Conservation (phyloP, 2,329 filamentous ascomycete genomes). For the Talaromyces sp. region DNA sequence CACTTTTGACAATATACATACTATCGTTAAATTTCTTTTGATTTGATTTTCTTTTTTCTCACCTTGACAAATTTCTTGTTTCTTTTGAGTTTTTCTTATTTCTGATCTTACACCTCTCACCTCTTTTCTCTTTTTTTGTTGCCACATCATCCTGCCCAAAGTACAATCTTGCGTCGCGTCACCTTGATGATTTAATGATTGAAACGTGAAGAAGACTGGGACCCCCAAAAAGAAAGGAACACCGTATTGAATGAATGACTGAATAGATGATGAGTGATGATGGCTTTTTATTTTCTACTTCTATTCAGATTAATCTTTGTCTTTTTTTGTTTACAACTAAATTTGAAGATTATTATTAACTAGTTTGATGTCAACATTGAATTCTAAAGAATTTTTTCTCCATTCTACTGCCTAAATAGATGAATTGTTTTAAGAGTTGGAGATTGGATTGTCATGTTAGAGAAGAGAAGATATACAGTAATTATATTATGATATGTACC, state of each 20-base stretch:
- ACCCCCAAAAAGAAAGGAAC: neutral
- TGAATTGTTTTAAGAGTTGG: neutral
- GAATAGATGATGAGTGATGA: conserved; percentile 6
- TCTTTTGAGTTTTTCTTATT: conserved; percentile 2
- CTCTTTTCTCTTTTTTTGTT: neutral
- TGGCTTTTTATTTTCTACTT: neutral
- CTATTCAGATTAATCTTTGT: neutral
- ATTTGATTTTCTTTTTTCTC: neutral
- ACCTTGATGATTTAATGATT: conserved; percentile 8
- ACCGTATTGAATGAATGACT: conserved; percentile 5
- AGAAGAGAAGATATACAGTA: neutral
- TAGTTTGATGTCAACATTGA: neutral
- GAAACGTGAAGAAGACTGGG: conserved; percentile 5
- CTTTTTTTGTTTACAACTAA: neutral
- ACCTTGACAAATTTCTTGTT: conserved; percentile 2
- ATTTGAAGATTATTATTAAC: neutral
- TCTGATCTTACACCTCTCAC: neutral
- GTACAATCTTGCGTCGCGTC: conserved; percentile 9
- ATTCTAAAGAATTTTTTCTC: neutral
- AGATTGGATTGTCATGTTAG: neutral
- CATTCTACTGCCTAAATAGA: neutral
- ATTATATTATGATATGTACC: neutral
- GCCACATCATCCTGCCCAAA: neutral
- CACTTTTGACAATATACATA: conserved; percentile 1
- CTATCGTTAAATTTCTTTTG: conserved; percentile 10